phyloP scores from a whole-genome alignment of 441 rosid species.

The Gossypium davidsonii region DNA sequence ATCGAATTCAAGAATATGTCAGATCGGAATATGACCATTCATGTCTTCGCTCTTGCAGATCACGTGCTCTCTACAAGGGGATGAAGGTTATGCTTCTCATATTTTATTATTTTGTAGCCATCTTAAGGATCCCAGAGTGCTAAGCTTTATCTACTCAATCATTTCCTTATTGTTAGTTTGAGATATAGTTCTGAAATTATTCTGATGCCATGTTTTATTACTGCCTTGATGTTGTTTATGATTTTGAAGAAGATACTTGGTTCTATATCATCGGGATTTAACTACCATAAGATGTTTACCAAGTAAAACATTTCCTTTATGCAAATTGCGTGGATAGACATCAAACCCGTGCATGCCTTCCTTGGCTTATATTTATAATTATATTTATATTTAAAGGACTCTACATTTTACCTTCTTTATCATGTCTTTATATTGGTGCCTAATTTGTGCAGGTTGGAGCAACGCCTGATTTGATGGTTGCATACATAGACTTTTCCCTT shows the following conservation, averaged over 20 bases:
- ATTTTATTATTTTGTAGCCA: constrained; percentile 12
- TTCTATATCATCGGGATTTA: neutral
- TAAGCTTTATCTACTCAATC: too few relatives aligned
- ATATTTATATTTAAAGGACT: constrained; percentile 19
- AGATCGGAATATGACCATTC: constrained; percentile 95
- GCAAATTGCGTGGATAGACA: neutral
- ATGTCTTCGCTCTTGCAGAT: constrained; percentile 96
- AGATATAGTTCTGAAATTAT: neutral
- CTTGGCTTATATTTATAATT: constrained; percentile 10
- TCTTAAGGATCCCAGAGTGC: neutral
- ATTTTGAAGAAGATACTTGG: neutral
- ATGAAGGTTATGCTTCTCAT: constrained; percentile 67
- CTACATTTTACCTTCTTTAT: constrained; percentile 1
- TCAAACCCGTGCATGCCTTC: too few relatives aligned
- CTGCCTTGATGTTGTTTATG: neutral
- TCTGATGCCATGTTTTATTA: constrained; percentile 7
- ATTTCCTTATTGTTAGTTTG: too few relatives aligned
- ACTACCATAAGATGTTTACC: neutral
- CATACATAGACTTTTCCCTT: constrained; percentile 87
- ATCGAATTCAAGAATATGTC: constrained; percentile 89
- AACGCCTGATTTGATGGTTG: constrained; percentile 92
- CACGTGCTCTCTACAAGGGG: constrained; percentile 95
- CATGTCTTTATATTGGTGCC: constrained; percentile 12
- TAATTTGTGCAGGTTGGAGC: constrained; percentile 73
- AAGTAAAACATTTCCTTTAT: neutral